These are phyloP conservation scores for Ganoderma multipileum DNA, from an alignment of 1,284 basidiomycete species.

Conservation along the genomic window DNA sequence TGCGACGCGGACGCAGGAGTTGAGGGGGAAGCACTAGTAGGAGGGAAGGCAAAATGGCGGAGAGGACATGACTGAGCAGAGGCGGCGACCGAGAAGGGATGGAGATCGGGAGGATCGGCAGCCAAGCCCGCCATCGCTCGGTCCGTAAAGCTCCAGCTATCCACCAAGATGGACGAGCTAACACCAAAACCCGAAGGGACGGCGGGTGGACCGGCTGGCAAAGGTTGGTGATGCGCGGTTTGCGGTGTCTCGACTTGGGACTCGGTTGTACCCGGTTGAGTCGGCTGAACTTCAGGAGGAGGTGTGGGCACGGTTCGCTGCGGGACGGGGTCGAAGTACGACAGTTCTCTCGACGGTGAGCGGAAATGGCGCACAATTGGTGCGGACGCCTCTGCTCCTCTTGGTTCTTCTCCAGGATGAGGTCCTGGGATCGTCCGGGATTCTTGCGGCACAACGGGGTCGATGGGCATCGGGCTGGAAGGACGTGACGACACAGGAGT, in stretches of 20 bases:
- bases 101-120: not conserved
- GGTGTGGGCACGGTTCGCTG: not conserved
- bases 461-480: slow-evolving; percentile 8
- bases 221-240: not conserved
- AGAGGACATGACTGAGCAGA: not conserved
- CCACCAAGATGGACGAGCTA: not conserved
- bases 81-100: not conserved
- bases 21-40: not conserved
- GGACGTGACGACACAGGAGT: slow-evolving; percentile 6
- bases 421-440: not conserved
- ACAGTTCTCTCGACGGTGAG: slow-evolving; percentile 7
- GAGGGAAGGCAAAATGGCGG: not conserved
- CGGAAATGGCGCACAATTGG: slow-evolving; percentile 1
- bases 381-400: not conserved
- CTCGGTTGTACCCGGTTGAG: not conserved
- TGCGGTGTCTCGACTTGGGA: not conserved
- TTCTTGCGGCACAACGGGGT: not conserved
- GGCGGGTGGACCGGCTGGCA: not conserved
- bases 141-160: not conserved
- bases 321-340: slow-evolving; percentile 1
- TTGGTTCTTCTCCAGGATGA: not conserved
- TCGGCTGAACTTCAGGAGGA: not conserved
- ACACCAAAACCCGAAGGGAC: not conserved
- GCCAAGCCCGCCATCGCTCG: not conserved
- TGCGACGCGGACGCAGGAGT: not conserved